Conservation (phyloP, 148 eudicot genomes). For the Rhododendron griersonianum region DNA sequence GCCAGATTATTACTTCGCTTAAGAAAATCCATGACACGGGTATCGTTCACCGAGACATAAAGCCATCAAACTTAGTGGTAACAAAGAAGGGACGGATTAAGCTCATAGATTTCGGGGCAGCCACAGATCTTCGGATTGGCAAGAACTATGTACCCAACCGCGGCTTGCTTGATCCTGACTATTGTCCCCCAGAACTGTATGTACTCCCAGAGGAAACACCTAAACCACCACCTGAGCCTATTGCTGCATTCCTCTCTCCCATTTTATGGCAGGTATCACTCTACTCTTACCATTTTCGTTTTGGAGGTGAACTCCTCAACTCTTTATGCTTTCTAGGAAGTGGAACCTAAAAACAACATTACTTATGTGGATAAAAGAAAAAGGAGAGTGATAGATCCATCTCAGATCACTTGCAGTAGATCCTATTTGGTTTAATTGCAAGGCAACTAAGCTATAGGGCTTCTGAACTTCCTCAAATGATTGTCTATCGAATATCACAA, state of each 20-base stretch:
- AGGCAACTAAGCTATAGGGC: background rate
- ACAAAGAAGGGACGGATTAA: constrained; percentile 91
- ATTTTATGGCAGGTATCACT: constrained; percentile 77
- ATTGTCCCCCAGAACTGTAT: constrained; percentile 91
- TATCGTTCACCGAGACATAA: constrained; percentile 90
- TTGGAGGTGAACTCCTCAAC: background rate
- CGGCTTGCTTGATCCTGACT: constrained; percentile 87
- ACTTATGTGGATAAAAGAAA: background rate
- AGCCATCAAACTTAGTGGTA: constrained; percentile 90
- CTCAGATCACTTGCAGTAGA: background rate
- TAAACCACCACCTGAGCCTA: constrained; percentile 91
- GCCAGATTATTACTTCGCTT: constrained; percentile 82
- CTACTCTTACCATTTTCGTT: background rate
- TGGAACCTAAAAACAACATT: background rate
- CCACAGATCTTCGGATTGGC: constrained; percentile 90
- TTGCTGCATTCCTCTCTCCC: constrained; percentile 93
- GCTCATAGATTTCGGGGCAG: constrained; percentile 96
- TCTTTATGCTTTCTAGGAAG: background rate
- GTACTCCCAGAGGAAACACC: constrained; percentile 98
- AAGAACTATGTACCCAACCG: constrained; percentile 78
- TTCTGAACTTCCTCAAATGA: background rate
- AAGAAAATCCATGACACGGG: constrained; percentile 91
- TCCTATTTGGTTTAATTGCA: background rate
- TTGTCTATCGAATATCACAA: background rate
- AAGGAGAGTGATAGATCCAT: background rate